Evolutionary conservation across 2,329 filamentous ascomycete genomes (phyloP), one percentile per base, ranked within the genome.

Genomic region (Colletotrichum eleusines): DNA sequence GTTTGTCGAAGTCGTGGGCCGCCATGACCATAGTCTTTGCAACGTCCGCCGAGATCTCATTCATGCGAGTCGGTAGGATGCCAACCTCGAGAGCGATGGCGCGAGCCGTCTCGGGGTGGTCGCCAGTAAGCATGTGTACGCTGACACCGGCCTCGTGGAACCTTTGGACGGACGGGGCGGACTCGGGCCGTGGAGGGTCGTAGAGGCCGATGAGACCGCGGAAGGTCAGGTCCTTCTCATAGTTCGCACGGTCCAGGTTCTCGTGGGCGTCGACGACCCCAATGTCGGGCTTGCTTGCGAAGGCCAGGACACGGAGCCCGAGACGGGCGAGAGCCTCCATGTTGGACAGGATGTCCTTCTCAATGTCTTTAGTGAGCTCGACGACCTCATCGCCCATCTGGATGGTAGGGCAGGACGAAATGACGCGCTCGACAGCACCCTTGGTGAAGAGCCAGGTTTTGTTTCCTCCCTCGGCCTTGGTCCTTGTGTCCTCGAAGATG

Each of bases 121-220:
- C 90, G 70, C 90, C 90, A 23, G 90, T 92, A n/a, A 91, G 84
- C 89, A 91, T 91, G 76, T 91, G 89, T 16, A 91, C 89, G 66
- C 85, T 85, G 63, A 91, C 87, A 31, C 90, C 90, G 44, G 89
- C 90, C 66, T 85, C 82, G 72, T 90, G 88, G 74, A 89, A 91
- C 63, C 82, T 81, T 31, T 81, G 78, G 54, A 91, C 89, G 0
- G 89, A 87, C 1, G 83, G 86, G 1, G 85, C 88, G 4, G 91
- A 91, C 76, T 93, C 91, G 0, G 88, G 84, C 1, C 91, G 90
- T 73, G 91, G 91, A 5, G 91, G 91, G 71, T 93, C 91, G 73
- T 92, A 92, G n/a, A 94, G 84, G 60, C 91, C 91, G 72, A 93
- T 87, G 14, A 94, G 84, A 1, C 92, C 92, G 42, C 89, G 86